These are phyloP conservation scores for Hypholoma fasciculare DNA, from an alignment of 768 basidiomycete genomes.

Conservation along the genomic window DNA sequence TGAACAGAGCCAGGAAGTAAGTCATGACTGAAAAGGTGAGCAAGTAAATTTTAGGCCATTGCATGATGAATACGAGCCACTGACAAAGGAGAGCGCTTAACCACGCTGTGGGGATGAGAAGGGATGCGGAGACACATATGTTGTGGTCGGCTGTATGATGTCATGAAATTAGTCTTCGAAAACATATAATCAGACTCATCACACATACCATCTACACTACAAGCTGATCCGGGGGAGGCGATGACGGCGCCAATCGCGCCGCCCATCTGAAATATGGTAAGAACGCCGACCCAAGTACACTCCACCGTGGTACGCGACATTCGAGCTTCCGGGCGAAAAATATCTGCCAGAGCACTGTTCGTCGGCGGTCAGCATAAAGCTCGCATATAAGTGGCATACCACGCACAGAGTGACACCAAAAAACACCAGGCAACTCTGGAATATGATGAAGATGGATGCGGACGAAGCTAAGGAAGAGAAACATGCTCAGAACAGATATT, in stretches of 20 bases:
- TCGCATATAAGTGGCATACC: neutral
- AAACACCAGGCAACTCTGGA: conserved; percentile 42
- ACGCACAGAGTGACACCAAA: conserved; percentile 36
- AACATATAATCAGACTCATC: conserved; percentile 40
- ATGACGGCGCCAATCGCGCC: conserved; percentile 12
- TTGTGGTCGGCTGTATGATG: conserved; percentile 35
- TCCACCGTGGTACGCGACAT: conserved; percentile 50
- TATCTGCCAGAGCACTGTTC: conserved; percentile 36
- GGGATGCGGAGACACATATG: conserved; percentile 46
- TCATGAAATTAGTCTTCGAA: conserved; percentile 23
- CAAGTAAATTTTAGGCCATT: neutral
- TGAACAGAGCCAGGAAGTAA: conserved; percentile 57
- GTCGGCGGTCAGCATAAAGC: neutral
- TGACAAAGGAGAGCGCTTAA: conserved; percentile 45
- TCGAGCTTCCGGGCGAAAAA: conserved; percentile 33
- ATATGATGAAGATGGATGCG: conserved; percentile 47
- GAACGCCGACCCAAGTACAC: conserved; percentile 52
- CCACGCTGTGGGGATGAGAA: conserved; percentile 52
- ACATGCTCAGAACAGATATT: neutral
- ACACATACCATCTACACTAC: conserved; percentile 42
- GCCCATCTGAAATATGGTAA: conserved; percentile 55
- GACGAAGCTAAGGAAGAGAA: conserved; percentile 36
- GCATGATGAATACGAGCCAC: conserved; percentile 15
- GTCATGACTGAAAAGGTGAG: conserved; percentile 26
- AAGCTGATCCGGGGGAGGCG: neutral